These are phyloP conservation scores for Fragaria vesca DNA, from an alignment of 306 rosid species.

Conservation along the genomic window DNA sequence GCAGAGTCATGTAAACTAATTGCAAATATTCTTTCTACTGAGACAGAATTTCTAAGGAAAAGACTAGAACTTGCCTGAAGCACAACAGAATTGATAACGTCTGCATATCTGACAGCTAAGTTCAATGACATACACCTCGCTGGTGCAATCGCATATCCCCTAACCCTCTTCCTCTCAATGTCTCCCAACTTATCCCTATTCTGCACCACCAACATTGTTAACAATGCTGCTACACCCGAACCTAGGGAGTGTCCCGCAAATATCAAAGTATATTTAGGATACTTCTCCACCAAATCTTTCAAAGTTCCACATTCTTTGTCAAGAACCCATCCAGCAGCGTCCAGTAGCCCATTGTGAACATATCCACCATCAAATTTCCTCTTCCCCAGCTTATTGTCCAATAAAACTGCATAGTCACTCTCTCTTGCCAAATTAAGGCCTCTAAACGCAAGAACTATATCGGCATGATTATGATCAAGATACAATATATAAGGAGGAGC, in stretches of 20 bases:
- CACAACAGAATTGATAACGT: conserved; percentile 83
- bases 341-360: conserved; percentile 91
- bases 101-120: conserved; percentile 91
- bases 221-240: conserved; percentile 80
- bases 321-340: conserved; percentile 75
- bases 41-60: conserved; percentile 13
- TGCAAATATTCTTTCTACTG: not conserved
- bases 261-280: conserved; percentile 76
- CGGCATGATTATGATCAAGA: conserved; percentile 71
- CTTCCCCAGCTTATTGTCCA: conserved; percentile 82
- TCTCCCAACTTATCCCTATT: conserved; percentile 58
- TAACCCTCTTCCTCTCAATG: conserved; percentile 69
- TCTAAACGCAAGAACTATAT: conserved; percentile 82
- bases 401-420: conserved; percentile 80
- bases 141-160: conserved; percentile 90
- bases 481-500: conserved; percentile 83
- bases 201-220: conserved; percentile 72
- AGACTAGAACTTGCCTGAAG: conserved; percentile 67
- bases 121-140: conserved; percentile 91
- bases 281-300: conserved; percentile 54
- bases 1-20: not conserved
- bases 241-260: conserved; percentile 91
- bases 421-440: conserved; percentile 88
- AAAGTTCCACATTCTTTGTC: conserved; percentile 58
- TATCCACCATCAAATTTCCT: conserved; percentile 86